A percentile compares a stretch with the other conserved stretches of the same genome.
phyloP scores from a whole-genome alignment of 2,329 filamentous ascomycete genomes.

The Neopestalotiopsis sp. region DNA sequence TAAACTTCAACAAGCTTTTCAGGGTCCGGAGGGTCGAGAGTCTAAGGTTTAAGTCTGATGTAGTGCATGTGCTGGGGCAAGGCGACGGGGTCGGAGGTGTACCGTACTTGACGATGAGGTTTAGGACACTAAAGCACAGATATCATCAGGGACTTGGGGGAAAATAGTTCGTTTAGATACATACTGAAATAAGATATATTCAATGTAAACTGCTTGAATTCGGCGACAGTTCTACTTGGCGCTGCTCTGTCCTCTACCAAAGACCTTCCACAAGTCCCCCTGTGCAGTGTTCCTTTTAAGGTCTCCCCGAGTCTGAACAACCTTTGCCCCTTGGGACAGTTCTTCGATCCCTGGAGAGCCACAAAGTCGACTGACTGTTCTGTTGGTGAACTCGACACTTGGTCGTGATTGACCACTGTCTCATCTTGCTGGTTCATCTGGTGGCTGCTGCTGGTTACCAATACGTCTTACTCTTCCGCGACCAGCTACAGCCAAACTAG shows the following conservation, averaged over 20 bases:
- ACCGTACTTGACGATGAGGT: too few relatives aligned
- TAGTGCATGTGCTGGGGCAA: too few relatives aligned
- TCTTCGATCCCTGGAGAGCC: not conserved
- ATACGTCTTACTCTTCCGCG: constrained; percentile 17
- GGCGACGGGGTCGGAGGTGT: too few relatives aligned
- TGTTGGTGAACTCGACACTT: not conserved
- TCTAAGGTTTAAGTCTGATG: not conserved
- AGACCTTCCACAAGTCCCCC: constrained; percentile 3
- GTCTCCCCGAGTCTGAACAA: not conserved
- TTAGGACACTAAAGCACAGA: too few relatives aligned
- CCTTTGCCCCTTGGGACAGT: not conserved
- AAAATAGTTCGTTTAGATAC: not conserved
- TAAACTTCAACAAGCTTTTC: not conserved
- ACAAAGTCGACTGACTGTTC: not conserved
- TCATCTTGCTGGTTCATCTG: not conserved
- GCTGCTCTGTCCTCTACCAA: not conserved
- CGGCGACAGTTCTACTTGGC: not conserved
- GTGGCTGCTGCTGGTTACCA: not conserved
- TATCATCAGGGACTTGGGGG: too few relatives aligned
- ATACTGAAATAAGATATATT: not conserved
- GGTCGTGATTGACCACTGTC: not conserved
- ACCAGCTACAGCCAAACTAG: constrained; percentile 23
- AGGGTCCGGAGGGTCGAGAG: not conserved
- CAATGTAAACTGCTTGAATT: not conserved
- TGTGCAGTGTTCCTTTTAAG: constrained; percentile 5